phyloP scores from a whole-genome alignment of 73 alveolate genomes.

The Tetrahymena thermophila region DNA sequence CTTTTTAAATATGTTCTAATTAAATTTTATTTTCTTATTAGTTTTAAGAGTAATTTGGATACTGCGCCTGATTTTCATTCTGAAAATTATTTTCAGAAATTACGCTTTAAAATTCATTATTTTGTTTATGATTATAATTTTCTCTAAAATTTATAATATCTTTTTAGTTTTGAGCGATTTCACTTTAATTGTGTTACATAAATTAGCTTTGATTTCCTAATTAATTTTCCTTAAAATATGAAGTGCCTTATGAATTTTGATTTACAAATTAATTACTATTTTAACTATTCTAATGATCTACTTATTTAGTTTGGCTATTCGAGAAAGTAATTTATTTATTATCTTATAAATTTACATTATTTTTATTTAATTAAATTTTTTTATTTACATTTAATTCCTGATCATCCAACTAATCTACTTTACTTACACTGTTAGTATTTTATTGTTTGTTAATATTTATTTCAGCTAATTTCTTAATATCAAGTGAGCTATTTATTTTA shows the following conservation, averaged over 20 bases:
- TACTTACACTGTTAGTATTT: background rate
- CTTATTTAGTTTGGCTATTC: background rate
- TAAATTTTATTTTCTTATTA: background rate
- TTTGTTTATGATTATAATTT: too few species aligned
- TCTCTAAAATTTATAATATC: too few species aligned
- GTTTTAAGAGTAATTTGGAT: too few species aligned
- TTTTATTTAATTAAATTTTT: background rate
- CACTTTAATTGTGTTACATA: background rate
- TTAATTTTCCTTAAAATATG: background rate
- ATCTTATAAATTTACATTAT: background rate
- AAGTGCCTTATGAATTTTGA: background rate
- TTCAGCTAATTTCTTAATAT: background rate
- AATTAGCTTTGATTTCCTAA: background rate
- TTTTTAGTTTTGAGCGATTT: too few species aligned
- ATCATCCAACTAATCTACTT: background rate
- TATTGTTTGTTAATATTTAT: too few species aligned
- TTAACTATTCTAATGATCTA: background rate
- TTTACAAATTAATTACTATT: background rate
- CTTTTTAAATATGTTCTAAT: too few species aligned
- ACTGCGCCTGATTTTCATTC: background rate
- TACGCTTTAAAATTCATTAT: too few species aligned
- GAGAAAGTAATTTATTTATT: background rate
- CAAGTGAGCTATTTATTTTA: too few species aligned
- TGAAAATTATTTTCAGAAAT: background rate
- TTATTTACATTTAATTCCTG: background rate